Conservation (phyloP, 2,329 filamentous ascomycete genomes). For the Diaporthe caulivora region DNA sequence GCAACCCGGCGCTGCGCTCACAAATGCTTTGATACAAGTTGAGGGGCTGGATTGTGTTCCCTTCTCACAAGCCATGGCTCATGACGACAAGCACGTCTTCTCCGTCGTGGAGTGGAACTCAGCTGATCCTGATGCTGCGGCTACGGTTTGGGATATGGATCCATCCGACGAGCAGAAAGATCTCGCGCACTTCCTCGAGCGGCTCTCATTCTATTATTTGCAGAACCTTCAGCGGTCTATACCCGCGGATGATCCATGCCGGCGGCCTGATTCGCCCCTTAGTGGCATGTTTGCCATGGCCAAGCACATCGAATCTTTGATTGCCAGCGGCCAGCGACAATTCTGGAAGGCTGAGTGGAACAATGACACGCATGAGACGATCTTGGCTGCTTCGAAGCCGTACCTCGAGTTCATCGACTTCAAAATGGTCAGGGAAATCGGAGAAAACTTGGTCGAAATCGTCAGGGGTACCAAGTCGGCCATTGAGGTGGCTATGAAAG, state of each 20-base stretch:
- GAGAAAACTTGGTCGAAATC: neutral
- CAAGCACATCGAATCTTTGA: neutral
- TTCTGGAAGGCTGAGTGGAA: conserved; percentile 6
- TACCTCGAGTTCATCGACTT: neutral
- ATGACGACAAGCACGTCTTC: neutral
- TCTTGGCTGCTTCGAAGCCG: neutral
- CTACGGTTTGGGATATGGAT: neutral
- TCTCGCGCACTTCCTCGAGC: neutral
- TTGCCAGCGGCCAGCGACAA: neutral
- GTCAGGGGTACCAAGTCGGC: neutral
- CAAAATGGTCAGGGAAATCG: neutral
- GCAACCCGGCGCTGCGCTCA: neutral
- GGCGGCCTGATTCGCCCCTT: neutral
- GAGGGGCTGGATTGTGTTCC: neutral
- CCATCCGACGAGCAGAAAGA: neutral
- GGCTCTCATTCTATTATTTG: neutral
- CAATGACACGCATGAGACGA: neutral
- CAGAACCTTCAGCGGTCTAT: neutral
- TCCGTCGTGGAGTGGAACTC: neutral
- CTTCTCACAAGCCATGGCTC: neutral
- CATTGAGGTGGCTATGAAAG: neutral
- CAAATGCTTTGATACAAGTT: neutral
- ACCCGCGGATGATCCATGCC: neutral
- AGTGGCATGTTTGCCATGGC: neutral
- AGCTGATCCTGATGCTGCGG: neutral